phyloP scores from a whole-genome alignment of 2,329 filamentous ascomycete species.

The Neoarthrinium moseri region DNA sequence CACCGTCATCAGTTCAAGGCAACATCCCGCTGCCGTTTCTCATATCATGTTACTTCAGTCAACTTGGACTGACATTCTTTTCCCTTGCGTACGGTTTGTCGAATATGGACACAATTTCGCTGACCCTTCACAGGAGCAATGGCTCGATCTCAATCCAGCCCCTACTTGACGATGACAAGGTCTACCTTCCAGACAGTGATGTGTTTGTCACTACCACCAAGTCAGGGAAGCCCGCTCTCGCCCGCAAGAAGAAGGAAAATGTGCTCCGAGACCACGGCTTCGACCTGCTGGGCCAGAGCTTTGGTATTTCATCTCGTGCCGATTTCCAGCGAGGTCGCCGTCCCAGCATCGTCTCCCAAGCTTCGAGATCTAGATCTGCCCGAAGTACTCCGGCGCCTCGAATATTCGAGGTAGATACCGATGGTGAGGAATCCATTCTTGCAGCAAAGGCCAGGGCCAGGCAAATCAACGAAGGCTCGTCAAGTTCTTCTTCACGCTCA shows the following conservation, averaged over 20 bases:
- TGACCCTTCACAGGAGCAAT: constrained; percentile 6
- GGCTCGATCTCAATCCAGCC: neutral
- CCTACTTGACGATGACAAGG: constrained; percentile 10
- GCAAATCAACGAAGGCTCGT: neutral
- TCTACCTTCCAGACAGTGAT: constrained; percentile 15
- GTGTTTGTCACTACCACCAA: constrained; percentile 23
- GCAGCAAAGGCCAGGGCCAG: neutral
- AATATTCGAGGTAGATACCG: neutral
- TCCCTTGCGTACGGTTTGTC: no score
- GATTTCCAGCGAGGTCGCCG: constrained; percentile 17
- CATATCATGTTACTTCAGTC: neutral
- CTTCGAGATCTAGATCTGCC: neutral
- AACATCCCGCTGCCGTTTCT: neutral
- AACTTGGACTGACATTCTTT: neutral
- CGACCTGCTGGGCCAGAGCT: constrained; percentile 21
- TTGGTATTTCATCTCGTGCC: constrained; percentile 22
- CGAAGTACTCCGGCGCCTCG: neutral
- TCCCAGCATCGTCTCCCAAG: neutral
- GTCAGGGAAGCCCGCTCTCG: constrained; percentile 22
- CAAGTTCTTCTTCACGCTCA: neutral
- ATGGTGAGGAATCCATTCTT: neutral
- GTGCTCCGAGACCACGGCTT: constrained; percentile 22
- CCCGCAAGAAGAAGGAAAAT: constrained; percentile 21
- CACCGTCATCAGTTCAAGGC: neutral
- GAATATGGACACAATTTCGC: constrained; percentile 1